Evolutionary conservation across 345 rosid genomes (phyloP).

Genomic region (Acer saccharum): DNA sequence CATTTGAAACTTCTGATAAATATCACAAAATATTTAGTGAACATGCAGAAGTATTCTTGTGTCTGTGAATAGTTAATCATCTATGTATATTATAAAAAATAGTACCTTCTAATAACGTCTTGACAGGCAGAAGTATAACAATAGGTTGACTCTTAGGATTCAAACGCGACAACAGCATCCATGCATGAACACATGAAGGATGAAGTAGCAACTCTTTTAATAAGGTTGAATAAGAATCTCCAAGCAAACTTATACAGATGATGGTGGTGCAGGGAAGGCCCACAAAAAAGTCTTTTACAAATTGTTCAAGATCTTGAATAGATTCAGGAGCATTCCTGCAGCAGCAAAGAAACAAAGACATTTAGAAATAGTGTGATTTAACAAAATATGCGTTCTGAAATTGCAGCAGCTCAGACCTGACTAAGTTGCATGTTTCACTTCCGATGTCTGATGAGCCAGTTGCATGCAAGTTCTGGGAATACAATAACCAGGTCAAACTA

Average conservation of each 20-base stretch:
- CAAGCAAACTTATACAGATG: constrained; percentile 73
- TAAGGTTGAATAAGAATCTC: constrained; percentile 53
- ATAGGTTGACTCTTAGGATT: constrained; percentile 60
- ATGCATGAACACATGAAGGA: constrained; percentile 59
- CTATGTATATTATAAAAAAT: not conserved
- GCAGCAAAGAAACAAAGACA: constrained; percentile 22
- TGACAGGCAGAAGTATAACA: constrained; percentile 70
- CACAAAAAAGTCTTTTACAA: constrained; percentile 58
- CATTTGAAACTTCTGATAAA: constrained; percentile 47
- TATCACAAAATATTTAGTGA: constrained; percentile 15
- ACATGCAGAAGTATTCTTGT: not conserved
- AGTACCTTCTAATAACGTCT: constrained; percentile 71
- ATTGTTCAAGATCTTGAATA: constrained; percentile 61
- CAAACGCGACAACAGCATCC: constrained; percentile 79
- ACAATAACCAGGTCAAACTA: constrained; percentile 20
- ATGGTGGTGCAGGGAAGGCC: constrained; percentile 64
- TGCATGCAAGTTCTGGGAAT: constrained; percentile 44
- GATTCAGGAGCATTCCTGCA: constrained; percentile 85
- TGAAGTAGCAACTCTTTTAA: constrained; percentile 55
- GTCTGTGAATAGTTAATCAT: constrained; percentile 15
- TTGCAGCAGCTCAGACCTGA: constrained; percentile 49
- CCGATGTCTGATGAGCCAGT: constrained; percentile 36
- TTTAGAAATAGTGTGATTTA: constrained; percentile 20
- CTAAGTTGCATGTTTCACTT: constrained; percentile 35
- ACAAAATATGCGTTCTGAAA: constrained; percentile 7